phyloP scores from a whole-genome alignment of 495 filamentous ascomycete genomes.

The Paragyromitra xinjiangensis region DNA sequence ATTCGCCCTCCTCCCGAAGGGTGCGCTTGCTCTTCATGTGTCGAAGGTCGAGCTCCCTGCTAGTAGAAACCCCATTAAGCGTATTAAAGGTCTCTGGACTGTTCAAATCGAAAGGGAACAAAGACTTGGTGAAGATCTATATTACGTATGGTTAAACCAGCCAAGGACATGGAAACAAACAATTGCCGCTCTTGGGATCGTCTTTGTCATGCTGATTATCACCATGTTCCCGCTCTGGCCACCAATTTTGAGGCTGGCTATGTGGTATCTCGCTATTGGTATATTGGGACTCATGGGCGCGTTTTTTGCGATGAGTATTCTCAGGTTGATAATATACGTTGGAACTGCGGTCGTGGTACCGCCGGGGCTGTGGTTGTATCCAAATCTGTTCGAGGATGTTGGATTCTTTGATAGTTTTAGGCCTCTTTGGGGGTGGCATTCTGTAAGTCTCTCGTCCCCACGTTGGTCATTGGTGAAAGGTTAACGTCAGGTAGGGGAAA shows the following conservation, averaged over 20 bases:
- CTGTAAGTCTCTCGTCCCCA: background rate
- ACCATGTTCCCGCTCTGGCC: background rate
- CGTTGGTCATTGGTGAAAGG: too few species aligned
- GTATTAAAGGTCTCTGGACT: background rate
- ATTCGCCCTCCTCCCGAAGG: background rate
- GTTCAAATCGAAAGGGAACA: background rate
- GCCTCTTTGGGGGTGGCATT: background rate
- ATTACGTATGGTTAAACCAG: background rate
- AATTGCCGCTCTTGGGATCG: background rate
- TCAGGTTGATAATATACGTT: background rate
- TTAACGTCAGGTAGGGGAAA: too few species aligned
- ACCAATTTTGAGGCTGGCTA: background rate
- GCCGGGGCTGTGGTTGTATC: background rate
- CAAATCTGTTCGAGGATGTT: background rate
- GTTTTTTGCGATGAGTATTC: background rate
- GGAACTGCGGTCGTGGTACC: background rate
- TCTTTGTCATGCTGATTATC: background rate
- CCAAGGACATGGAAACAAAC: background rate
- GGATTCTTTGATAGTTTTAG: background rate
- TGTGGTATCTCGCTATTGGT: background rate
- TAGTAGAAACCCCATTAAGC: background rate
- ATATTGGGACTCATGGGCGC: background rate
- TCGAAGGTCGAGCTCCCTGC: background rate
- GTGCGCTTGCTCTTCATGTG: background rate
- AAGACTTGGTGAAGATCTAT: background rate